These are phyloP conservation scores for Moringa oleifera DNA, from an alignment of 345 rosid genomes.

Conservation along the genomic window DNA sequence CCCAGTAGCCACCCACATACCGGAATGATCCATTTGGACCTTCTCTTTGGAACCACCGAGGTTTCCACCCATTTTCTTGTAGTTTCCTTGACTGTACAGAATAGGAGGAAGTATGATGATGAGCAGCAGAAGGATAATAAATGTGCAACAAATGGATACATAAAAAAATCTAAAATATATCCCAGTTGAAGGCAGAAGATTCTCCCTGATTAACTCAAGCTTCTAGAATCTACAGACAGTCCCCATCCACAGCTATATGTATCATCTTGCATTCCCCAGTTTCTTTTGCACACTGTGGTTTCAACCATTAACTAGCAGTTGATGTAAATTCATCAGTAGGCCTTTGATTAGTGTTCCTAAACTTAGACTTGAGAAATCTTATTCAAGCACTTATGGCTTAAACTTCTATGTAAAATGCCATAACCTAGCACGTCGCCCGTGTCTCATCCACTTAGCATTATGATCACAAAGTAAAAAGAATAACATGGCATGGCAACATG, in stretches of 20 bases:
- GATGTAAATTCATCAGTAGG: neutral
- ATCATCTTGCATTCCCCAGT: neutral
- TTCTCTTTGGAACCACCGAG: constrained; percentile 73
- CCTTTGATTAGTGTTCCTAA: neutral
- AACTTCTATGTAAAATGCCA: neutral
- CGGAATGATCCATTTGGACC: constrained; percentile 55
- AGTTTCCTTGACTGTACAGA: constrained; percentile 63
- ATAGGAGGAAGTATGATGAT: constrained; percentile 5
- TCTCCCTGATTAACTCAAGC: no score
- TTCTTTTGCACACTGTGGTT: neutral
- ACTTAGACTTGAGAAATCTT: neutral
- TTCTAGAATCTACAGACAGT: neutral
- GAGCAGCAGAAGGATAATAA: neutral
- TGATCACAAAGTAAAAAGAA: neutral
- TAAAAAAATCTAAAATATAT: neutral
- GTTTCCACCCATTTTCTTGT: constrained; percentile 92
- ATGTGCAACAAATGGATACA: no score
- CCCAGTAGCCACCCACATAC: constrained; percentile 91
- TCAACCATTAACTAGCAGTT: no score
- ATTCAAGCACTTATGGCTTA: neutral
- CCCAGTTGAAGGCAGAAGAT: no score
- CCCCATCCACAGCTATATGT: neutral
- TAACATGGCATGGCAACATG: neutral
- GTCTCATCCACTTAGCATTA: neutral
- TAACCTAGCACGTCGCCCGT: neutral